Conservation (phyloP, 2,329 filamentous ascomycete genomes). For the Sclerotinia subarctica region DNA sequence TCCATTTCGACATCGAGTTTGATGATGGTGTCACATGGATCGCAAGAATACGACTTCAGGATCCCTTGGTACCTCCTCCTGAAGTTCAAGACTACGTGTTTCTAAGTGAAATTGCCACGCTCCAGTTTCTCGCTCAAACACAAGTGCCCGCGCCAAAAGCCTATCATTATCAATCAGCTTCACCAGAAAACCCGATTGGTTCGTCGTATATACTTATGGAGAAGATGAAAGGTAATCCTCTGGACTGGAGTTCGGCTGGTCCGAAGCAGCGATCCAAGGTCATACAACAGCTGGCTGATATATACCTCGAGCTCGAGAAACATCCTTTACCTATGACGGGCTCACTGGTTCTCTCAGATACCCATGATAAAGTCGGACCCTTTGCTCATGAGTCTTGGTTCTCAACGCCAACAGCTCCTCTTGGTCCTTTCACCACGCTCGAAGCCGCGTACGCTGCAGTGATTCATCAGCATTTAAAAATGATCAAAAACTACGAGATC, state of each 20-base stretch:
- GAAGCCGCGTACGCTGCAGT: not conserved
- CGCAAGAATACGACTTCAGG: not conserved
- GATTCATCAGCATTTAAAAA: not conserved
- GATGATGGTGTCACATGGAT: not conserved
- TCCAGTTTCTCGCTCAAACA: not conserved
- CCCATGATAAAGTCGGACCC: not conserved
- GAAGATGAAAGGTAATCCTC: not conserved
- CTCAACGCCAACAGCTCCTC: not conserved
- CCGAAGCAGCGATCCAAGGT: not conserved
- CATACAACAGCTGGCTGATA: not conserved
- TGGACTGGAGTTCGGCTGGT: not conserved
- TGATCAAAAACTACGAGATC: not conserved
- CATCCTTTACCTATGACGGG: not conserved
- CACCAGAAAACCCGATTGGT: not conserved
- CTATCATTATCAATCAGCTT: not conserved
- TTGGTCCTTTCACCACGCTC: not conserved
- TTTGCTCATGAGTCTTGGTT: not conserved
- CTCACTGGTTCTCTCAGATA: not conserved
- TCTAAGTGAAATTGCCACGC: not conserved
- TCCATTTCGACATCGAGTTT: not conserved
- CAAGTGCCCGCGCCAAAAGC: not conserved
- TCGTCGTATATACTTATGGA: not conserved
- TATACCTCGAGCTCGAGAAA: not conserved
- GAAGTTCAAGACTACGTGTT: not conserved
- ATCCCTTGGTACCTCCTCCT: not conserved